phyloP scores from a whole-genome alignment of 108 stramenopile species.

The Fragilaria radians region DNA sequence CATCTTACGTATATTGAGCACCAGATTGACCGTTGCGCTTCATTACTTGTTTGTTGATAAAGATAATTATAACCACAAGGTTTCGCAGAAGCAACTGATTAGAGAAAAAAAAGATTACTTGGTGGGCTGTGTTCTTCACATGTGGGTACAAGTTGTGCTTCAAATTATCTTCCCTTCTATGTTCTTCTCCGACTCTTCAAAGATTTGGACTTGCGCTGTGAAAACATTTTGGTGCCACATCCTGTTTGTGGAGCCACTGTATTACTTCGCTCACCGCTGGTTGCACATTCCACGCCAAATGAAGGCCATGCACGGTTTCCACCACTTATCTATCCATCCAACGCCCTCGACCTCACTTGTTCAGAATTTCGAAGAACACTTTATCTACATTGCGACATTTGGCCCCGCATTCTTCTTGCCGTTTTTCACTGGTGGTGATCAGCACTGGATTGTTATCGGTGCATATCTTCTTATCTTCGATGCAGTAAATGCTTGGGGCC shows the following conservation, averaged over 20 bases:
- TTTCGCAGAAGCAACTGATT: slow-evolving; percentile 49
- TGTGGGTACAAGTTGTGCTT: slow-evolving; percentile 54
- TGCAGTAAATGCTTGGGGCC: slow-evolving; percentile 52
- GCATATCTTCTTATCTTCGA: slow-evolving; percentile 53
- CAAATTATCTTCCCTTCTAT: slow-evolving; percentile 57
- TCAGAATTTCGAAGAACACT: slow-evolving; percentile 69
- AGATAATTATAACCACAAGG: slow-evolving; percentile 61
- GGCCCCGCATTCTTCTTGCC: slow-evolving; percentile 49
- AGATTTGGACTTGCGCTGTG: slow-evolving; percentile 30
- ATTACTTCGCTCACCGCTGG: slow-evolving; percentile 64
- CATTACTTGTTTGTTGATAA: slow-evolving; percentile 61
- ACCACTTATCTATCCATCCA: slow-evolving; percentile 59
- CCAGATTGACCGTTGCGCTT: slow-evolving; percentile 40
- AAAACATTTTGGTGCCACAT: slow-evolving; percentile 39
- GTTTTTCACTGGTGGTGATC: slow-evolving; percentile 10
- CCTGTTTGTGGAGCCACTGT: slow-evolving; percentile 51
- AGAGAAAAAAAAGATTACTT: slow-evolving; percentile 56
- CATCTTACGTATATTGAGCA: slow-evolving; percentile 47
- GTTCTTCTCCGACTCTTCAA: slow-evolving; percentile 41
- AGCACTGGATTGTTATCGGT: slow-evolving; percentile 57
- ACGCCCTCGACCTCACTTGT: slow-evolving; percentile 53
- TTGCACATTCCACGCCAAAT: slow-evolving; percentile 59
- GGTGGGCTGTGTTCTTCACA: slow-evolving; percentile 48
- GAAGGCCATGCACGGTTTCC: slow-evolving; percentile 71
- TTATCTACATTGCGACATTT: slow-evolving; percentile 61